Evolutionary conservation across 495 filamentous ascomycete genomes (phyloP).

Genomic region (Penicillium macrosclerotiorum): DNA sequence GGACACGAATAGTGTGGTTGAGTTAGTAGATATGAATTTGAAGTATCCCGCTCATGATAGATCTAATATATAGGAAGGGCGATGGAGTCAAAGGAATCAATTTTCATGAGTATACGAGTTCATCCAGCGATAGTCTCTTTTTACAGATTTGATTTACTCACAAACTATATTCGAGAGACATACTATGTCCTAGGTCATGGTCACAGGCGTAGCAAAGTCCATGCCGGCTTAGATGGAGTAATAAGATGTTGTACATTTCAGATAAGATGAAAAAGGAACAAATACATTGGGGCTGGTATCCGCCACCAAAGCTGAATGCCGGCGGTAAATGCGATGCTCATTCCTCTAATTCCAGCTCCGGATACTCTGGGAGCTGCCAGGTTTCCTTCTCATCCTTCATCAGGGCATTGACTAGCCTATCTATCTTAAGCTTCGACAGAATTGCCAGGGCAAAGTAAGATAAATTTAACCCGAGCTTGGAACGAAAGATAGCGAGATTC

Average conservation of each 20-base stretch:
- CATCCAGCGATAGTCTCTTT: not conserved
- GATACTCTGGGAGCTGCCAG: not conserved
- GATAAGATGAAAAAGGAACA: too few species aligned
- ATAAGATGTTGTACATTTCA: too few species aligned
- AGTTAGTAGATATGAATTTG: conserved; percentile 11
- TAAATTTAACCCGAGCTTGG: not conserved
- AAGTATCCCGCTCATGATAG: not conserved
- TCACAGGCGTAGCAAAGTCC: too few species aligned
- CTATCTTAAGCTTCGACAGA: not conserved
- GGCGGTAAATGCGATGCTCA: too few species aligned
- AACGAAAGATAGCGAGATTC: not conserved
- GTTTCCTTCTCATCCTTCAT: not conserved
- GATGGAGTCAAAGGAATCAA: too few species aligned
- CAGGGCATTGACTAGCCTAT: not conserved
- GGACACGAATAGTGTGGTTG: conserved; percentile 6
- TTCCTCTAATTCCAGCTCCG: conserved; percentile 1
- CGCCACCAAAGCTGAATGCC: too few species aligned
- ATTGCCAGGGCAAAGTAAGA: not conserved
- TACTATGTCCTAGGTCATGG: too few species aligned
- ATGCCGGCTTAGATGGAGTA: too few species aligned
- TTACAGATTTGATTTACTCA: not conserved
- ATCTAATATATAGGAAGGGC: not conserved
- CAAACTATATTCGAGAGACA: too few species aligned
- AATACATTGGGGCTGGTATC: too few species aligned
- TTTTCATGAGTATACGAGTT: not conserved